phyloP scores from a whole-genome alignment of 768 basidiomycete genomes.

The Suillus sp. region DNA sequence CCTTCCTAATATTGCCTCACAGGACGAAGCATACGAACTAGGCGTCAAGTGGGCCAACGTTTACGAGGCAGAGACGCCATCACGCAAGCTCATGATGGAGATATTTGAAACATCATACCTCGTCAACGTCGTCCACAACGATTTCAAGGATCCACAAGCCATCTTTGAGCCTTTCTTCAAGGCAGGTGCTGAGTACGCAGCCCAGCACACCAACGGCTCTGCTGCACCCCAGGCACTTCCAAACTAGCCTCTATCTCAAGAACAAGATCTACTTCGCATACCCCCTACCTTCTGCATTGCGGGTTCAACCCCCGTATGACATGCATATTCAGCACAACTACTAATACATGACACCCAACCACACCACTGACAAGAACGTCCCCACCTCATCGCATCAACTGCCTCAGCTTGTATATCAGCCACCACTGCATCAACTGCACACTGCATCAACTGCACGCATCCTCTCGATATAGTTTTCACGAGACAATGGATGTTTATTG shows the following conservation, averaged over 20 bases:
- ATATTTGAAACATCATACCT: conserved; percentile 83
- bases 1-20: conserved; percentile 16
- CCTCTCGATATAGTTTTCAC: conserved; percentile 21
- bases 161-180: conserved; percentile 89
- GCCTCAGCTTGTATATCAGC: conserved; percentile 28
- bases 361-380: conserved; percentile 30
- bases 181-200: conserved; percentile 64
- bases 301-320: conserved; percentile 87
- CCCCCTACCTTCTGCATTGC: conserved; percentile 41
- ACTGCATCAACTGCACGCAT: conserved; percentile 63
- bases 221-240: conserved; percentile 42
- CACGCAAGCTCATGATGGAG: conserved; percentile 72
- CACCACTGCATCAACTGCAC: conserved; percentile 63
- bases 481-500: conserved; percentile 21
- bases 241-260: conserved; percentile 24
- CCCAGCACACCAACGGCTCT: conserved; percentile 36
- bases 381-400: conserved; percentile 23
- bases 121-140: conserved; percentile 96
- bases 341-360: conserved; percentile 11
- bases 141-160: conserved; percentile 81
- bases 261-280: conserved; percentile 34
- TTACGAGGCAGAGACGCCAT: conserved; percentile 76
- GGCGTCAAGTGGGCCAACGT: conserved; percentile 89
- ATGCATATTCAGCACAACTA: conserved; percentile 24
- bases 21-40: conserved; percentile 95